phyloP scores from a whole-genome alignment of 441 rosid genomes.

The Populus hybrid region DNA sequence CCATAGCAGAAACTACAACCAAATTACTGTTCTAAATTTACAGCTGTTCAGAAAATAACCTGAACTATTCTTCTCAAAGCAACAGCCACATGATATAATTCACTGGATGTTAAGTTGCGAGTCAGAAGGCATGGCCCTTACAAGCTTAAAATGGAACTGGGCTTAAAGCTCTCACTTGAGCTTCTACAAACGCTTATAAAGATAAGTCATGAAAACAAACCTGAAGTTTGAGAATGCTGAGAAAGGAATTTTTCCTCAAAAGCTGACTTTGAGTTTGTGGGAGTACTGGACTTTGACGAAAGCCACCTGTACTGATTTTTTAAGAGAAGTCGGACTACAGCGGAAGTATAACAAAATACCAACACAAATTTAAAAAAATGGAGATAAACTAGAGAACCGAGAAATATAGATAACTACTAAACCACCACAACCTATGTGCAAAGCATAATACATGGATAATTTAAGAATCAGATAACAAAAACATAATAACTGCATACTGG shows the following conservation, averaged over 20 bases:
- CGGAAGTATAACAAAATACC: neutral
- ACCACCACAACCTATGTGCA: neutral
- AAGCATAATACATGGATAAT: neutral
- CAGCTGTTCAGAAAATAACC: neutral
- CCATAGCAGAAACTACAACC: neutral
- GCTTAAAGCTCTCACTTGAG: neutral
- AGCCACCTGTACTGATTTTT: conserved; percentile 98
- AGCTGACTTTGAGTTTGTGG: conserved; percentile 62
- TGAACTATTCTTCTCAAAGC: neutral
- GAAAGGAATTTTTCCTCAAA: conserved; percentile 98
- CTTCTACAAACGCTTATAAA: conserved; percentile 1
- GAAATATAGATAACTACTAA: neutral
- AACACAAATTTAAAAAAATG: neutral
- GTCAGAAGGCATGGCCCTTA: conserved; percentile 6
- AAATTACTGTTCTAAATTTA: neutral
- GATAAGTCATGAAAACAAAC: conserved; percentile 38
- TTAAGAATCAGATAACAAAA: conserved; percentile 14
- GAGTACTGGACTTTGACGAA: conserved; percentile 77
- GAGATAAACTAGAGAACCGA: neutral
- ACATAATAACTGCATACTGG: conserved; percentile 52
- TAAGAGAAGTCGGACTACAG: conserved; percentile 17
- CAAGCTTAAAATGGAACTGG: neutral
- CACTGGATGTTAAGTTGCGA: neutral
- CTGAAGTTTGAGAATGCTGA: conserved; percentile 93
- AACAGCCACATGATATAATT: neutral